A percentile compares a stretch with the other conserved stretches of the same genome.
phyloP scores from a whole-genome alignment of 1,284 basidiomycete genomes.

The Kalmanozyma brasiliensis region DNA sequence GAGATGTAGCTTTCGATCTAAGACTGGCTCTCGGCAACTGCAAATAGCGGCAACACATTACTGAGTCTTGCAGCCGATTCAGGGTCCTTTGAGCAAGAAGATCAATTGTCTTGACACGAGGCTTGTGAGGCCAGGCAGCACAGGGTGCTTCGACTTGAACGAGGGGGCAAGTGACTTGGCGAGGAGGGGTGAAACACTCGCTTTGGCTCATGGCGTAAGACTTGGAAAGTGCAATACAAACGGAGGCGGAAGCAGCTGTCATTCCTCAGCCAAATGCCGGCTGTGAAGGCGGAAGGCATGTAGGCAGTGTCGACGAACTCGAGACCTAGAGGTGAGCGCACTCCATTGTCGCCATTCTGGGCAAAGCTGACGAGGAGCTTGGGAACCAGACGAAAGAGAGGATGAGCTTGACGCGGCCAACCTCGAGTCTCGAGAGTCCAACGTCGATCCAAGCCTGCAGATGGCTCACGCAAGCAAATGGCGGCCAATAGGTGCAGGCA shows the following conservation, averaged over 20 bases:
- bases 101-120: neutral
- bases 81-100: slow-evolving; percentile 5
- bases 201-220: no score
- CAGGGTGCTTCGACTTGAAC: no score
- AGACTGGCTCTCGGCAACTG: slow-evolving; percentile 26
- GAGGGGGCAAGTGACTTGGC: neutral
- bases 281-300: no score
- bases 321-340: no score
- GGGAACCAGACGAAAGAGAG: neutral
- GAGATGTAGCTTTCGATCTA: slow-evolving; percentile 26
- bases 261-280: no score
- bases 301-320: no score
- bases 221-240: no score
- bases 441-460: slow-evolving; percentile 29
- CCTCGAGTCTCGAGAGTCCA: neutral
- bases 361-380: neutral
- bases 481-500: neutral
- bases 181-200: no score
- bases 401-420: neutral
- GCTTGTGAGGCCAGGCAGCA: slow-evolving; percentile 1
- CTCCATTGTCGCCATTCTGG: no score
- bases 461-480: slow-evolving; percentile 34
- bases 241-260: no score
- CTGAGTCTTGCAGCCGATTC: slow-evolving; percentile 21
- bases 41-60: slow-evolving; percentile 14